These are phyloP conservation scores for Huntiella bhutanensis DNA, from an alignment of 2,329 filamentous ascomycete species.

Conservation along the genomic window DNA sequence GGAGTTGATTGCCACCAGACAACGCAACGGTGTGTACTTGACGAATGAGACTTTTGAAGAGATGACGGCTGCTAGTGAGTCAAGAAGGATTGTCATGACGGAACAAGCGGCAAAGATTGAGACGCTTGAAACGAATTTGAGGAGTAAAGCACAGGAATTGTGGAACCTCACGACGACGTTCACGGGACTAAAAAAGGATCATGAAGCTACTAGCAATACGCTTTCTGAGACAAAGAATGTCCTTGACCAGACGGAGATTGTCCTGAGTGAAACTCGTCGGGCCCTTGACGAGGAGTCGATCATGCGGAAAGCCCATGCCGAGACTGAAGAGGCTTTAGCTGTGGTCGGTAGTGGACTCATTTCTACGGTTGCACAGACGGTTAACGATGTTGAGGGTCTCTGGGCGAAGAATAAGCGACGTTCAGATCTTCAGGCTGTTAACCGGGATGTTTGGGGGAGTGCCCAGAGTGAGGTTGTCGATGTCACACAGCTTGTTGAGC, in stretches of 20 bases:
- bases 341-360: slow-evolving; percentile 59
- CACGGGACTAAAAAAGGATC: slow-evolving; percentile 73
- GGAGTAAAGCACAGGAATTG: slow-evolving; percentile 86
- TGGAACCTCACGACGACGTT: slow-evolving; percentile 75
- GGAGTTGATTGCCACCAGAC: slow-evolving; percentile 78
- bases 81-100: slow-evolving; percentile 72
- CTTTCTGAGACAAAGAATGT: slow-evolving; percentile 67
- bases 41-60: slow-evolving; percentile 79
- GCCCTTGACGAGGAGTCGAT: slow-evolving; percentile 61
- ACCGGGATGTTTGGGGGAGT: slow-evolving; percentile 59
- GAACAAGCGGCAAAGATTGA: slow-evolving; percentile 87
- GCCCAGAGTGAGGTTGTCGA: slow-evolving; percentile 59
- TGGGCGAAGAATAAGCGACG: slow-evolving; percentile 75
- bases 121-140: slow-evolving; percentile 73
- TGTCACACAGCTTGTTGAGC: slow-evolving; percentile 60
- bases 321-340: slow-evolving; percentile 62
- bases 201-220: slow-evolving; percentile 52
- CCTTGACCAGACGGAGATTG: slow-evolving; percentile 72
- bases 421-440: slow-evolving; percentile 63
- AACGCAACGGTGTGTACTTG: slow-evolving; percentile 88
- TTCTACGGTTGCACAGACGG: slow-evolving; percentile 56
- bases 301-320: slow-evolving; percentile 65
- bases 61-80: slow-evolving; percentile 81
- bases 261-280: slow-evolving; percentile 58
- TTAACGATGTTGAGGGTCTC: slow-evolving; percentile 61